Conservation (phyloP, 2,329 filamentous ascomycete species). For the Colletotrichum horii region DNA sequence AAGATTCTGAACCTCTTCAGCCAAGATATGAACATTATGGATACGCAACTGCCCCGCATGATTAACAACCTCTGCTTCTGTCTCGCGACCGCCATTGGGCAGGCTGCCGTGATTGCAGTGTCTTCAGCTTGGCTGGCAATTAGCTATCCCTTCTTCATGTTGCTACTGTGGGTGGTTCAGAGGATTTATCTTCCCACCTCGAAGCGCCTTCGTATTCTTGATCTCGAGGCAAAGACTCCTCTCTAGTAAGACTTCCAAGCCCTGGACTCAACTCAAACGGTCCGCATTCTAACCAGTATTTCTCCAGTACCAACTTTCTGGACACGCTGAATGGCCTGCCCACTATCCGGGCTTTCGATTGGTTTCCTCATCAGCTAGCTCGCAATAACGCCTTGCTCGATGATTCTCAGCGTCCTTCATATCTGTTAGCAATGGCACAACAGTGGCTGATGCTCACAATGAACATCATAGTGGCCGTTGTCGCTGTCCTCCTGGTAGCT, state of each 20-base stretch:
- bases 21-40: conserved; percentile 28
- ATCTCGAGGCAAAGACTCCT: conserved; percentile 64
- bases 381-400: conserved; percentile 55
- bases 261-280: neutral
- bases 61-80: neutral
- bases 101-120: conserved; percentile 50
- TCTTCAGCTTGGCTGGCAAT: conserved; percentile 49
- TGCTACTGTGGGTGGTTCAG: conserved; percentile 54
- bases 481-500: conserved; percentile 53
- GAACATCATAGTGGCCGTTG: conserved; percentile 50
- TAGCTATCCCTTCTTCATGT: conserved; percentile 53
- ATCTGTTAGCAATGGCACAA: conserved; percentile 62
- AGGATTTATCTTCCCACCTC: conserved; percentile 65
- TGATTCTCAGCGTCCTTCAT: conserved; percentile 60
- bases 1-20: neutral
- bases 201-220: conserved; percentile 63
- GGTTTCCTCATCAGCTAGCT: conserved; percentile 44
- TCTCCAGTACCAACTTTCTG: conserved; percentile 51
- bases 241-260: conserved; percentile 48
- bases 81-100: conserved; percentile 42
- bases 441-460: conserved; percentile 60
- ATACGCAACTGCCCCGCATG: conserved; percentile 20
- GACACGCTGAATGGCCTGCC: conserved; percentile 60
- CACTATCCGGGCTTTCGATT: conserved; percentile 63
- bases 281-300: neutral